phyloP scores from a whole-genome alignment of 441 rosid genomes.

The Macaranga tanarius region DNA sequence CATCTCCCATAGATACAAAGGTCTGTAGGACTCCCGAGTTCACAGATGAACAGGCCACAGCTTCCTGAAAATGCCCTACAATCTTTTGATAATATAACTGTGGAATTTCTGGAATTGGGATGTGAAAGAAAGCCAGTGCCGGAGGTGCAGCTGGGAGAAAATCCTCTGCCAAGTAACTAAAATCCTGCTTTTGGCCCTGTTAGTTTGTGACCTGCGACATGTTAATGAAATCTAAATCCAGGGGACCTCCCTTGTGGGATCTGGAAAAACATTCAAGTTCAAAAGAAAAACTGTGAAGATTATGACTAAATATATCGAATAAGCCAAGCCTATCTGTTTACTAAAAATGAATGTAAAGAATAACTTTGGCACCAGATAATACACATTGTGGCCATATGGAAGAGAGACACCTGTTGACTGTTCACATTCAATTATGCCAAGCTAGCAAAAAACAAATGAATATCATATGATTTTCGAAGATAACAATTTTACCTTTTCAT shows the following conservation, averaged over 20 bases:
- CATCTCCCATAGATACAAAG: slow-evolving; percentile 65
- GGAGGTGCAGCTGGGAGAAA: slow-evolving; percentile 27
- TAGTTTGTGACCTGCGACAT: slow-evolving; percentile 41
- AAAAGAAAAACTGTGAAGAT: neutral
- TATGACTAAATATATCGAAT: neutral
- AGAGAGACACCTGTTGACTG: neutral
- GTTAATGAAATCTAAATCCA: slow-evolving; percentile 47
- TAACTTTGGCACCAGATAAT: neutral
- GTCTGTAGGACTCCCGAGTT: slow-evolving; percentile 63
- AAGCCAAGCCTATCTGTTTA: neutral
- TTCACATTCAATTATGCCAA: neutral
- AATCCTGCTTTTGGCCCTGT: slow-evolving; percentile 45
- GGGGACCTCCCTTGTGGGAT: slow-evolving; percentile 26
- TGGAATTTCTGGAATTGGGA: slow-evolving; percentile 70
- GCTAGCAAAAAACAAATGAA: neutral
- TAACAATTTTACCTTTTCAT: neutral
- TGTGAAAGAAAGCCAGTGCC: slow-evolving; percentile 79
- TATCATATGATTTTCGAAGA: neutral
- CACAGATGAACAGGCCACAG: slow-evolving; percentile 67
- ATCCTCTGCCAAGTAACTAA: slow-evolving; percentile 20
- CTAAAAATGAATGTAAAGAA: neutral
- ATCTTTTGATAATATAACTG: slow-evolving; percentile 55
- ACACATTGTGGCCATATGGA: neutral
- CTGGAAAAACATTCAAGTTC: slow-evolving; percentile 15
- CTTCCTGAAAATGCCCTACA: slow-evolving; percentile 70